A percentile compares a stretch with the other conserved stretches of the same genome.
Conservation (phyloP, 805 yeast species). For the Isabelozyma rhagii region DNA sequence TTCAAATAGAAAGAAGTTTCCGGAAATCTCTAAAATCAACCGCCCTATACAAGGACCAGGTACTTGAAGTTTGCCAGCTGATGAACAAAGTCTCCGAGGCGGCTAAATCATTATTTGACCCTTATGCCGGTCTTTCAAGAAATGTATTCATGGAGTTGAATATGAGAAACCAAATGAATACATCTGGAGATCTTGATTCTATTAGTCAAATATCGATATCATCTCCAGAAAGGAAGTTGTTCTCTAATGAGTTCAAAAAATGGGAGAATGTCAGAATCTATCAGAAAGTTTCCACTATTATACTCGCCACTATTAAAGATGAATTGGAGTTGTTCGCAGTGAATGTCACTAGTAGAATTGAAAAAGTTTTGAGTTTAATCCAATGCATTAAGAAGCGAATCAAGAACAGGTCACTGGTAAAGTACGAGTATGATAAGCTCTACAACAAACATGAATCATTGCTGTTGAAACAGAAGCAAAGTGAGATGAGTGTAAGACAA, state of each 20-base stretch:
- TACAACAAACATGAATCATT: conserved; percentile 23
- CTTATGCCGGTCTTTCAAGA: conserved; percentile 12
- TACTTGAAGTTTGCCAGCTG: no score
- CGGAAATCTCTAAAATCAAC: conserved; percentile 13
- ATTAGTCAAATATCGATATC: neutral
- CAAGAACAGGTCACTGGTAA: conserved; percentile 26
- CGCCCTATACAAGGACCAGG: neutral
- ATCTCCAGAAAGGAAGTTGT: neutral
- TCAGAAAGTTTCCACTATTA: neutral
- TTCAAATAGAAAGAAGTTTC: conserved; percentile 11
- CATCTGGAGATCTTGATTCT: neutral
- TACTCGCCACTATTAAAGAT: conserved; percentile 2
- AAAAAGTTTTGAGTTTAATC: conserved; percentile 10
- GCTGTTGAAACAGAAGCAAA: conserved; percentile 34
- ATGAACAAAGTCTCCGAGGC: neutral
- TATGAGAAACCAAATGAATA: neutral
- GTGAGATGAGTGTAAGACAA: conserved; percentile 27
- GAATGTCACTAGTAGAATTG: conserved; percentile 6
- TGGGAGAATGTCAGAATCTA: conserved; percentile 14
- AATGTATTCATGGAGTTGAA: neutral
- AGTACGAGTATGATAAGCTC: conserved; percentile 37
- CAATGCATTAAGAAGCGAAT: conserved; percentile 23
- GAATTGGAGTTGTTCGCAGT: conserved; percentile 8
- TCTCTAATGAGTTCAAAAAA: conserved; percentile 4
- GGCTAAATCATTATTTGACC: conserved; percentile 19